These are phyloP conservation scores for Candida easanensis DNA, from an alignment of 805 yeast genomes.

Conservation along the genomic window DNA sequence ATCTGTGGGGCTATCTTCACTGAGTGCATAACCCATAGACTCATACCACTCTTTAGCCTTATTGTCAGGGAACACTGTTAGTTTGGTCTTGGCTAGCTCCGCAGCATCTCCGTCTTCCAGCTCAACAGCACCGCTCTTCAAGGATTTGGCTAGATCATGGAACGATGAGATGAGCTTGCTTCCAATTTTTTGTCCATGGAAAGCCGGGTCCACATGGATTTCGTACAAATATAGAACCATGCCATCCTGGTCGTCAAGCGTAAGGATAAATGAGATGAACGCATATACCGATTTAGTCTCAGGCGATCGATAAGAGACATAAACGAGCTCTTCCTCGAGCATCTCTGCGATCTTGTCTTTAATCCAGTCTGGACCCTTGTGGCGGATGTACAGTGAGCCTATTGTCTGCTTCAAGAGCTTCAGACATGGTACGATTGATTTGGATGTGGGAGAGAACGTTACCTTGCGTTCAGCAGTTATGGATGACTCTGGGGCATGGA, in stretches of 20 bases:
- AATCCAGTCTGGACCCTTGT: constrained; percentile 25
- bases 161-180: constrained; percentile 34
- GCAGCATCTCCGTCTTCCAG: constrained; percentile 4
- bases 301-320: constrained; percentile 9
- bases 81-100: constrained; percentile 8
- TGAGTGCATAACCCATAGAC: constrained; percentile 18
- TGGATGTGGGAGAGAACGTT: not conserved
- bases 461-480: not conserved
- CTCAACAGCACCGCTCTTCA: not conserved
- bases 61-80: constrained; percentile 1
- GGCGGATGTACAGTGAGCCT: constrained; percentile 12
- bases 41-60: constrained; percentile 1
- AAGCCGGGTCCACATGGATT: constrained; percentile 42
- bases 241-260: constrained; percentile 34
- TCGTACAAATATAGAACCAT: constrained; percentile 53
- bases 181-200: constrained; percentile 40
- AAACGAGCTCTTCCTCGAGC: constrained; percentile 31
- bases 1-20: constrained; percentile 14
- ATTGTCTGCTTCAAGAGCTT: constrained; percentile 15
- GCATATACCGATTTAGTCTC: constrained; percentile 29
- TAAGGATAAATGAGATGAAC: constrained; percentile 46
- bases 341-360: constrained; percentile 40
- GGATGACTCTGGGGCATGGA: not conserved
- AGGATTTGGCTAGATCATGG: constrained; percentile 30
- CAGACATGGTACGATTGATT: constrained; percentile 6